Conservation (phyloP, 495 filamentous ascomycete species). For the Annulohypoxylon bovei region DNA sequence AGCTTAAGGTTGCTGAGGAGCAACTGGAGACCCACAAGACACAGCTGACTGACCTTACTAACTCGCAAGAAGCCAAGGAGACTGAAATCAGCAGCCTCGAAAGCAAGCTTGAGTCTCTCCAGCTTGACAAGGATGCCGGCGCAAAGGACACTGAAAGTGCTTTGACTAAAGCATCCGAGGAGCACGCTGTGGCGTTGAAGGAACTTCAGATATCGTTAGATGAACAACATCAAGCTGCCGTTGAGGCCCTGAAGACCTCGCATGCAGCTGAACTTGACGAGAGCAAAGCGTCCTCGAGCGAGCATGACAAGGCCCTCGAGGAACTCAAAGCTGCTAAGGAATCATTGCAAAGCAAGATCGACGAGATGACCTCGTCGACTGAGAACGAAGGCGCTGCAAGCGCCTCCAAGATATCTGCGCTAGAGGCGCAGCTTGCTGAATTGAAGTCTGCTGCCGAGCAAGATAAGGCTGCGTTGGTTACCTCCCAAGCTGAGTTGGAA, state of each 20-base stretch:
- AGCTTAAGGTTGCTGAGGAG: conserved; percentile 54
- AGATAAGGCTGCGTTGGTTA: conserved; percentile 53
- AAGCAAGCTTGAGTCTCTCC: conserved; percentile 52
- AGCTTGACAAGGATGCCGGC: conserved; percentile 52
- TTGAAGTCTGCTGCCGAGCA: conserved; percentile 51
- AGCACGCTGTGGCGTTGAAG: conserved; percentile 54
- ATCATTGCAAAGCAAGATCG: conserved; percentile 54
- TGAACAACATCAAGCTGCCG: conserved; percentile 52
- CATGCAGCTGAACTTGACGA: conserved; percentile 54
- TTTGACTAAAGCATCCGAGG: conserved; percentile 48
- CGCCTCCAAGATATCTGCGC: conserved; percentile 48
- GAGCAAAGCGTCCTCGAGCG: conserved; percentile 44
- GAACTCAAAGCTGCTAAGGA: conserved; percentile 57
- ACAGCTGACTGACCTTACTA: conserved; percentile 49
- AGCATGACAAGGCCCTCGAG: conserved; percentile 51
- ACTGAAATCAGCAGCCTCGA: conserved; percentile 54
- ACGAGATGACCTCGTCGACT: conserved; percentile 51
- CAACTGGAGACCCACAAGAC: conserved; percentile 51
- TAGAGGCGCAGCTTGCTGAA: conserved; percentile 55
- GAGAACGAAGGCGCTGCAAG: conserved; percentile 40
- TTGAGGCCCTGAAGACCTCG: conserved; percentile 54
- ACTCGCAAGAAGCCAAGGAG: conserved; percentile 51
- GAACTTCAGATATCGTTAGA: conserved; percentile 53
- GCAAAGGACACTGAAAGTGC: conserved; percentile 48
- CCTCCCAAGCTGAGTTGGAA: conserved; percentile 49